These are phyloP conservation scores for Barbarea vulgaris DNA, from an alignment of 345 rosid genomes.

Conservation along the genomic window DNA sequence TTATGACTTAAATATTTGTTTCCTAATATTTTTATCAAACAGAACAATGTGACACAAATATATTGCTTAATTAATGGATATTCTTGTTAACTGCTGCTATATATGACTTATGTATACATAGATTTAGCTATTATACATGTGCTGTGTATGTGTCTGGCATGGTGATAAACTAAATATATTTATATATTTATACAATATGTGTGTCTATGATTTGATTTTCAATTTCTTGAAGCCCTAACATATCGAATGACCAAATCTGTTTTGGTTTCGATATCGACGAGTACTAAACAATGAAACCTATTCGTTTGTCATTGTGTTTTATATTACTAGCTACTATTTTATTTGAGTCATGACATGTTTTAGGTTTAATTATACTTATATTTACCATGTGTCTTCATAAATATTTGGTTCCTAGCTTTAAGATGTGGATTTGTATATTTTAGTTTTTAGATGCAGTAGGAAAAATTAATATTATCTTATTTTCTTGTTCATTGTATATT, in stretches of 20 bases:
- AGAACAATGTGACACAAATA: conserved; percentile 19
- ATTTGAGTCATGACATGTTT: conserved; percentile 14
- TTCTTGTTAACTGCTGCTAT: background rate
- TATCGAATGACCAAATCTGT: background rate
- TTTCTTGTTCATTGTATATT: background rate
- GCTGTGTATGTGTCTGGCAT: conserved; percentile 18
- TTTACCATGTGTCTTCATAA: conserved; percentile 4
- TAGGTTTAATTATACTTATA: conserved; percentile 10
- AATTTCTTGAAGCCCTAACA: conserved; percentile 27
- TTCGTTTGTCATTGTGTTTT: conserved; percentile 10
- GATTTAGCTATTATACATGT: background rate
- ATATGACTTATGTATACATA: background rate
- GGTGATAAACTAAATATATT: background rate
- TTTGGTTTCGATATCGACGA: conserved; percentile 24
- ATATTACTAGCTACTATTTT: background rate
- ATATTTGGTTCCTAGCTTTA: background rate
- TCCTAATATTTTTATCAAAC: conserved; percentile 15
- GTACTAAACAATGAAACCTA: background rate
- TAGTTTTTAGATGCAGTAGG: conserved; percentile 14
- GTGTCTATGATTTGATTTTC: conserved; percentile 3
- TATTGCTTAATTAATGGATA: conserved; percentile 21
- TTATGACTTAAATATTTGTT: conserved; percentile 17
- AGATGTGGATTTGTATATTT: conserved; percentile 21
- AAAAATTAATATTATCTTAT: background rate
- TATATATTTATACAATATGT: background rate